Percentiles rank a stretch among this genome's conserved stretches.
These are phyloP conservation scores for Dendryphion nanum DNA, from an alignment of 2,329 filamentous ascomycete species.

Conservation along the genomic window DNA sequence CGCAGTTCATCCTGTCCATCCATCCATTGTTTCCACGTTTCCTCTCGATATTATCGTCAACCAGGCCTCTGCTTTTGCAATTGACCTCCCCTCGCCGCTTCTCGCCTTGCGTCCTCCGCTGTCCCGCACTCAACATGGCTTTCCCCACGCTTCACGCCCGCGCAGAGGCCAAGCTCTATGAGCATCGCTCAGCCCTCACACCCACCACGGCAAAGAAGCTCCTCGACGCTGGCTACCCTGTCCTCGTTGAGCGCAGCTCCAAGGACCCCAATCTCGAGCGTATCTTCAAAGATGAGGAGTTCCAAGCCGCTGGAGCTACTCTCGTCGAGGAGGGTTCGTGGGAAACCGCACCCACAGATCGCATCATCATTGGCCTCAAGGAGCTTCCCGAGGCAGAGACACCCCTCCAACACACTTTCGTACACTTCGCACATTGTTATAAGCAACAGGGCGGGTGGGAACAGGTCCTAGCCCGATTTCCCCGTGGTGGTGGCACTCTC, in stretches of 20 bases:
- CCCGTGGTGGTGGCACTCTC: constrained; percentile 71
- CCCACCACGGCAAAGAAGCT: constrained; percentile 41
- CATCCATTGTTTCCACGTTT: too few species aligned
- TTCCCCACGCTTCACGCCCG: constrained; percentile 42
- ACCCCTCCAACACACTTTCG: constrained; percentile 40
- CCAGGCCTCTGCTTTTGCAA: not conserved
- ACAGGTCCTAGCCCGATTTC: constrained; percentile 74
- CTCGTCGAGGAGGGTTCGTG: constrained; percentile 39
- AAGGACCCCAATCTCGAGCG: constrained; percentile 37
- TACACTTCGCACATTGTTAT: constrained; percentile 45
- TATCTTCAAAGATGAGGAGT: constrained; percentile 44
- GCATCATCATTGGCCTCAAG: constrained; percentile 44
- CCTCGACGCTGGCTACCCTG: constrained; percentile 40
- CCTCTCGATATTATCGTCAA: too few species aligned
- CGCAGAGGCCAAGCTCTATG: constrained; percentile 41
- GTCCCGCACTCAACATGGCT: constrained; percentile 19
- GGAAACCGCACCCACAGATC: constrained; percentile 37
- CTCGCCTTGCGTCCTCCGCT: not conserved
- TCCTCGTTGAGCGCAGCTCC: constrained; percentile 41
- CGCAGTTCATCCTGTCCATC: too few species aligned
- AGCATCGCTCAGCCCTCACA: constrained; percentile 42
- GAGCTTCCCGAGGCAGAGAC: constrained; percentile 41
- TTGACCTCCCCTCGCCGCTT: not conserved
- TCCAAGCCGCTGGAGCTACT: constrained; percentile 37
- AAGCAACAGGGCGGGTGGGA: constrained; percentile 61